A percentile compares a stretch with the other conserved stretches of the same genome.
phyloP scores from a whole-genome alignment of 192 early-diverging fungal species.

The Phycomyces blakesleeanus region DNA sequence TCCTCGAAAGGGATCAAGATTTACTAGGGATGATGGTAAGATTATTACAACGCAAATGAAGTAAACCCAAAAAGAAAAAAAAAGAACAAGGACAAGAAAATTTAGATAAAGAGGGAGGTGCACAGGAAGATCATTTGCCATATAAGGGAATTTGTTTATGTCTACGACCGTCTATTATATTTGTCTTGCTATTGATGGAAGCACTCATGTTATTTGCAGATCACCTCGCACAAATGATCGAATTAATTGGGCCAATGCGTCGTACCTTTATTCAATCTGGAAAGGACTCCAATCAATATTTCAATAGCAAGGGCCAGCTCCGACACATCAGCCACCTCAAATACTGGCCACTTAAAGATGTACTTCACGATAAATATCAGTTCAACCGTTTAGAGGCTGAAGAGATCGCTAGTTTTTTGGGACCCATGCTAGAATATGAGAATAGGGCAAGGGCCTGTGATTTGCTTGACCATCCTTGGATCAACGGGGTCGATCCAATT shows the following conservation, averaged over 20 bases:
- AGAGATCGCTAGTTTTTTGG: slow-evolving; percentile 73
- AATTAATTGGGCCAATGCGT: slow-evolving; percentile 85
- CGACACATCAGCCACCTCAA: slow-evolving; percentile 85
- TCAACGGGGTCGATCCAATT: slow-evolving; percentile 16
- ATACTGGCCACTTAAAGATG: slow-evolving; percentile 76
- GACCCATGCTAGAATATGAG: slow-evolving; percentile 68
- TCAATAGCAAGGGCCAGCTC: slow-evolving; percentile 85
- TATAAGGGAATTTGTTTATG: not conserved
- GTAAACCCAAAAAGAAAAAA: not conserved
- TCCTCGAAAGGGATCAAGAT: slow-evolving; percentile 77
- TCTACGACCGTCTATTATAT: not conserved
- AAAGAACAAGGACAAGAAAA: not conserved
- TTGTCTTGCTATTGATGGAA: not conserved
- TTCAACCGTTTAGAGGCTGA: slow-evolving; percentile 67
- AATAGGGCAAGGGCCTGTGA: slow-evolving; percentile 27
- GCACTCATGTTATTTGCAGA: slow-evolving; percentile 49
- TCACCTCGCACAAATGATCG: slow-evolving; percentile 95
- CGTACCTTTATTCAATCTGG: slow-evolving; percentile 77
- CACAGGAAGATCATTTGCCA: not conserved
- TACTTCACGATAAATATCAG: slow-evolving; percentile 87
- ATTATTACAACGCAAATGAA: not conserved
- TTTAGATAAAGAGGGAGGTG: not conserved
- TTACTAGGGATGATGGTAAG: slow-evolving; percentile 87
- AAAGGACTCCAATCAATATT: slow-evolving; percentile 80
- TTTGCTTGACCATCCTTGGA: slow-evolving; percentile 34